phyloP scores from a whole-genome alignment of 768 basidiomycete genomes.

The Gymnopilus junonius region DNA sequence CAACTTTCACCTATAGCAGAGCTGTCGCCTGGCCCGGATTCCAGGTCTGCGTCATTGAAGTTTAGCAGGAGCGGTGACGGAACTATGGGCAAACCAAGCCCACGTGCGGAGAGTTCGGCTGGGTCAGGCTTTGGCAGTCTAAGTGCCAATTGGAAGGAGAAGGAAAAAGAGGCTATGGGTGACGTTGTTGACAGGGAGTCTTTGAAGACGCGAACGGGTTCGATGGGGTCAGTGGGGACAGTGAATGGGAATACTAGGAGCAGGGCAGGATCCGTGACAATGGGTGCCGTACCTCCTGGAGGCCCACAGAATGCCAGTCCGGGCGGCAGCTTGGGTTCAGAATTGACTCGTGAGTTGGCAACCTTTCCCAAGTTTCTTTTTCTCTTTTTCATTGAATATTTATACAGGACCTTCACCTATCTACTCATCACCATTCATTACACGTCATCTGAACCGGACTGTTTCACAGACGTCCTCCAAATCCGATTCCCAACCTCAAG shows the following conservation, averaged over 20 bases:
- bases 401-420: slow-evolving; percentile 52
- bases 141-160: slow-evolving; percentile 3
- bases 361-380: neutral
- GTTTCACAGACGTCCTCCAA: slow-evolving; percentile 66
- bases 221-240: slow-evolving; percentile 18
- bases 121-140: slow-evolving; percentile 10
- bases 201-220: slow-evolving; percentile 16
- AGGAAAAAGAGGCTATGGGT: neutral
- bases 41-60: slow-evolving; percentile 21
- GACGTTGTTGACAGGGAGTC: slow-evolving; percentile 21
- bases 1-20: slow-evolving; percentile 72
- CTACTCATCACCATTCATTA: slow-evolving; percentile 58
- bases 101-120: slow-evolving; percentile 18
- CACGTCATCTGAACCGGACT: slow-evolving; percentile 68
- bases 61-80: slow-evolving; percentile 13
- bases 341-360: slow-evolving; percentile 47
- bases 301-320: slow-evolving; percentile 32
- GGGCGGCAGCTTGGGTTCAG: slow-evolving; percentile 41
- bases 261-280: slow-evolving; percentile 24
- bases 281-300: neutral
- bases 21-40: slow-evolving; percentile 42
- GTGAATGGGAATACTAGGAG: slow-evolving; percentile 18
- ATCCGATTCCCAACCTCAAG: slow-evolving; percentile 41
- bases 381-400: neutral
- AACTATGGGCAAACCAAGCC: slow-evolving; percentile 17